phyloP scores from a whole-genome alignment of 2,329 filamentous ascomycete genomes.

The Dactylella cylindrospora region DNA sequence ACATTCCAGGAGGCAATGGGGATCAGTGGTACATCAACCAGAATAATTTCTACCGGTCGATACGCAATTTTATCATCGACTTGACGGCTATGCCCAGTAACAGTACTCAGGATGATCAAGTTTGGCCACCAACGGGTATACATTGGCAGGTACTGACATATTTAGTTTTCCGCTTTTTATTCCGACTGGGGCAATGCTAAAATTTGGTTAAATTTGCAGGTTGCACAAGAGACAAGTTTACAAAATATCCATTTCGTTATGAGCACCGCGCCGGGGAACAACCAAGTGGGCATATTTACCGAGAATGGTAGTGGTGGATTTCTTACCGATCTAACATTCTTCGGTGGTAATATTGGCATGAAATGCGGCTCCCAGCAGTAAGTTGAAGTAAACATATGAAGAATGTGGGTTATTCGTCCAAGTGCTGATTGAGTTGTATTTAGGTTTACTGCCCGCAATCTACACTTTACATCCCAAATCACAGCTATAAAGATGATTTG shows the following conservation, averaged over 20 bases:
- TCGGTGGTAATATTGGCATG: slow-evolving; percentile 62
- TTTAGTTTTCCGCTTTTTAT: no score
- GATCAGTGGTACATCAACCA: slow-evolving; percentile 51
- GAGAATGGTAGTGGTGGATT: slow-evolving; percentile 54
- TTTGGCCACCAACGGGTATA: slow-evolving; percentile 54
- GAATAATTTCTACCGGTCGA: slow-evolving; percentile 65
- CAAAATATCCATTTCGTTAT: slow-evolving; percentile 61
- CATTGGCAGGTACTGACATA: no score
- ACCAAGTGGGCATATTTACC: slow-evolving; percentile 62
- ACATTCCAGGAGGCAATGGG: slow-evolving; percentile 55
- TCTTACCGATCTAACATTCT: slow-evolving; percentile 53
- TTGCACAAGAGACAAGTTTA: slow-evolving; percentile 64
- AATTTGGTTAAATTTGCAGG: no score
- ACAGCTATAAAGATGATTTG: slow-evolving; percentile 62
- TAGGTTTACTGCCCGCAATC: slow-evolving; percentile 60
- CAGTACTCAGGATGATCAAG: slow-evolving; percentile 51
- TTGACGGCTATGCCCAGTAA: slow-evolving; percentile 52
- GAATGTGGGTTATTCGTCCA: no score
- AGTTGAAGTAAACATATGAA: no score
- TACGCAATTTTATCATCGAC: slow-evolving; percentile 68
- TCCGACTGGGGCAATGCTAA: no score
- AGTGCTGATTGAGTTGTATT: no score
- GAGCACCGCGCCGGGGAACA: slow-evolving; percentile 51
- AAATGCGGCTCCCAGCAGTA: slow-evolving; percentile 67
- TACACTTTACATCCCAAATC: slow-evolving; percentile 58